Base-by-base conservation (phyloP, 2,329 filamentous ascomycete species). In the Neurospora crassa region DNA sequence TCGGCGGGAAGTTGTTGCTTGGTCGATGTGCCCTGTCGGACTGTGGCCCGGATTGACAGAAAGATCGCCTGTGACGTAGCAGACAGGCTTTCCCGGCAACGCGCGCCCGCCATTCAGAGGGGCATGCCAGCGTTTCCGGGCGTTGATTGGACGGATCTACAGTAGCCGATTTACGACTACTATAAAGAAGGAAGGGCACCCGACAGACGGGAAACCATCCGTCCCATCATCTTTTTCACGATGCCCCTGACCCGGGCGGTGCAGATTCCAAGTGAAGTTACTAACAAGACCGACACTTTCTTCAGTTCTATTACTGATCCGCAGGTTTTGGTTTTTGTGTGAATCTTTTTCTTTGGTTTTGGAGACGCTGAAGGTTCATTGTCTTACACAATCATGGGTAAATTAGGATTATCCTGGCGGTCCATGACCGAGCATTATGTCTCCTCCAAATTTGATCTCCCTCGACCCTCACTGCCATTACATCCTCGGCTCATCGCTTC, bases 11-110 rank as follows among this genome's bases (percentile, higher is more conserved):
- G 70, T 67, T 63, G 67, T 40, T 40, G 40, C 40, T 42, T 42
- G 70, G 24, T 67, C 69, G n/a, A 63, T 11, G 24, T 11, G 24
- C 24, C 53, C 24, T 18, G 24, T 47, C n/a, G 43, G 53, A 34
- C 24, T 24, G 53, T 16, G 29, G 29, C 29, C 29, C 29, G 47
- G 47, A 59, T 34, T 59, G 14, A 34, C 47, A 29, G 47, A 59
- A 14, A 42, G 68, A 45, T 53, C 68, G 41, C 41, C 68, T 40
- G 73, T 75, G 74, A 75, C 74, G 74, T 75, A 73, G 74, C 70
- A 69, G 59, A 72, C 53, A n/a, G 69, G 53, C 53, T 37, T 63
- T 63, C 29, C 24, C 24, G 29, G 53, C 53, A 63, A 63, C 24
- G 59, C 24, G 59, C 42, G 70, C 69, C 20, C 47, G 63, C 67